Conservation (phyloP, 176 grass and related monocot species). For the Musa acuminata region DNA sequence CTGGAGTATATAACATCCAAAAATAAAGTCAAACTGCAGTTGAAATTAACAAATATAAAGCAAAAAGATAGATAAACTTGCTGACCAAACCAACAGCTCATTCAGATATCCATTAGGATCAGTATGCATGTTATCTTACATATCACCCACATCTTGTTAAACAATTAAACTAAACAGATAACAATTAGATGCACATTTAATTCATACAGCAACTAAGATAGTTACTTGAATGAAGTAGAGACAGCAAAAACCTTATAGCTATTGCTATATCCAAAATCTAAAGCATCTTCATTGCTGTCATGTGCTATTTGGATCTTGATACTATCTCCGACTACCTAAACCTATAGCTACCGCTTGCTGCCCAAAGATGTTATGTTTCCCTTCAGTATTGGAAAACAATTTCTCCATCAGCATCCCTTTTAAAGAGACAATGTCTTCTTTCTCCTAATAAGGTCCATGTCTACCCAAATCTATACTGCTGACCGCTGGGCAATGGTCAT, state of each 20-base stretch:
- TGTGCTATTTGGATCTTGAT: conserved; percentile 12
- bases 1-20: background rate
- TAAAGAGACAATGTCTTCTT: conserved; percentile 47
- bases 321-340: conserved; percentile 31
- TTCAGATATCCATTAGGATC: background rate
- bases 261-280: conserved; percentile 2
- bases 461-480: conserved; percentile 48
- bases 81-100: background rate
- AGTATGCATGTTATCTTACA: background rate
- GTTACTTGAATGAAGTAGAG: background rate
- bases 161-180: background rate
- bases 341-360: conserved; percentile 38
- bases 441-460: conserved; percentile 36
- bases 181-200: background rate
- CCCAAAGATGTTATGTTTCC: conserved; percentile 41
- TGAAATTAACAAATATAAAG: no score
- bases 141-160: background rate
- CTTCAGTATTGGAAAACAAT: conserved; percentile 35
- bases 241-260: background rate
- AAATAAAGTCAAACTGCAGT: background rate
- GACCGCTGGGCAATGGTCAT: conserved; percentile 38
- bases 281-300: background rate
- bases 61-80: background rate
- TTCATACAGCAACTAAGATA: background rate
- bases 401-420: conserved; percentile 39